Percentiles rank a stretch among this genome's conserved stretches.
These are phyloP conservation scores for Rhododendron vialii DNA, from an alignment of 148 eudicot species.

Conservation along the genomic window DNA sequence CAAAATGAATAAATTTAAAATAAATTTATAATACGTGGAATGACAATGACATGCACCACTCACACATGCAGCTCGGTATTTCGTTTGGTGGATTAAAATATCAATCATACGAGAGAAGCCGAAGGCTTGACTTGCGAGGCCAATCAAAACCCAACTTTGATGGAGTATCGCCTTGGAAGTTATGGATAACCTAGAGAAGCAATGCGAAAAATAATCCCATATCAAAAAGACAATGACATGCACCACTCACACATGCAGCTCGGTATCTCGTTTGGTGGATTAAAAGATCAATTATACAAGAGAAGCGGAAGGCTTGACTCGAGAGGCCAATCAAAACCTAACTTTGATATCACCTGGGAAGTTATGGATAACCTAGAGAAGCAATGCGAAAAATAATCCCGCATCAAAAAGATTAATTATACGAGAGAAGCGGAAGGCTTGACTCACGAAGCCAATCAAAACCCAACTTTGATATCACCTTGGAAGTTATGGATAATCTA, in stretches of 20 bases:
- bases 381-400: not conserved
- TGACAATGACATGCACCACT: not conserved
- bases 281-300: no score
- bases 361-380: not conserved
- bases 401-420: not conserved
- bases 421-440: not conserved
- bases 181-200: not conserved
- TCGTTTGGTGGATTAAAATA: not conserved
- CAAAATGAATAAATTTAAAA: not conserved
- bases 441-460: not conserved
- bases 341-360: not conserved
- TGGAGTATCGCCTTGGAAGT: not conserved
- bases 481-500: not conserved
- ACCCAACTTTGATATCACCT: not conserved
- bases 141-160: not conserved
- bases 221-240: no score
- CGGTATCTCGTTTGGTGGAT: no score
- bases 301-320: not conserved
- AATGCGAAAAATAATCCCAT: not conserved
- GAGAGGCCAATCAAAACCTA: not conserved
- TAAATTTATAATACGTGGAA: not conserved
- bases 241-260: no score
- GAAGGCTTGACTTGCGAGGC: not conserved
- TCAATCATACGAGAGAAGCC: not conserved
- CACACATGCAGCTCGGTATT: not conserved